A percentile compares a stretch with the other conserved stretches of the same genome.
Evolutionary conservation across 2,329 filamentous ascomycete species (phyloP).

Genomic region (Botrytis sinoallii): DNA sequence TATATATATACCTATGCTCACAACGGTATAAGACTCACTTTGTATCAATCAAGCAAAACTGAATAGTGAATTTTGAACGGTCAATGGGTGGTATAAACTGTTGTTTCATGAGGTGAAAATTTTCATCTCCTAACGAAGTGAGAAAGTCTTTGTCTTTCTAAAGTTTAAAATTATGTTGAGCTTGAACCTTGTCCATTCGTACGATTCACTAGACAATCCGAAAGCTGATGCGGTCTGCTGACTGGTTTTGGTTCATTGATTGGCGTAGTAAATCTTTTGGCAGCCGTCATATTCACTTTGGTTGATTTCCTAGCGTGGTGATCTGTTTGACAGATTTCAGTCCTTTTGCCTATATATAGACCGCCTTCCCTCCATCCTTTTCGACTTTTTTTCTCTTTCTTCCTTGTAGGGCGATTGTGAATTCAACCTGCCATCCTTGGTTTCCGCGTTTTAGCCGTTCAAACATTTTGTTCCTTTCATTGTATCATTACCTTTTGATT

Average conservation of each 20-base stretch:
- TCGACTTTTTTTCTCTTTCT: background rate
- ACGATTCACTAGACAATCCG: background rate
- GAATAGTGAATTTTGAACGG: background rate
- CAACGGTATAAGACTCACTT: background rate
- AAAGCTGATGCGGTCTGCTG: background rate
- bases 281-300: background rate
- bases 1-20: background rate
- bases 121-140: background rate
- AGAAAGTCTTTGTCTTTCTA: background rate
- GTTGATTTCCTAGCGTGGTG: background rate
- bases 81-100: background rate
- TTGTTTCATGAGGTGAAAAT: background rate
- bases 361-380: background rate
- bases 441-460: background rate
- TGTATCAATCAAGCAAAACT: background rate
- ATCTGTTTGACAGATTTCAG: background rate
- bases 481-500: background rate
- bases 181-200: background rate
- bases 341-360: background rate
- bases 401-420: background rate
- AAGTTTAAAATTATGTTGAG: background rate
- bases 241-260: background rate
- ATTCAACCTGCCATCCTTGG: background rate
- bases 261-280: too few relatives aligned
- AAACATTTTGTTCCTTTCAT: background rate